phyloP scores from a whole-genome alignment of 1,139 yeast species.

The Sugiyamaella grinbergsii region DNA sequence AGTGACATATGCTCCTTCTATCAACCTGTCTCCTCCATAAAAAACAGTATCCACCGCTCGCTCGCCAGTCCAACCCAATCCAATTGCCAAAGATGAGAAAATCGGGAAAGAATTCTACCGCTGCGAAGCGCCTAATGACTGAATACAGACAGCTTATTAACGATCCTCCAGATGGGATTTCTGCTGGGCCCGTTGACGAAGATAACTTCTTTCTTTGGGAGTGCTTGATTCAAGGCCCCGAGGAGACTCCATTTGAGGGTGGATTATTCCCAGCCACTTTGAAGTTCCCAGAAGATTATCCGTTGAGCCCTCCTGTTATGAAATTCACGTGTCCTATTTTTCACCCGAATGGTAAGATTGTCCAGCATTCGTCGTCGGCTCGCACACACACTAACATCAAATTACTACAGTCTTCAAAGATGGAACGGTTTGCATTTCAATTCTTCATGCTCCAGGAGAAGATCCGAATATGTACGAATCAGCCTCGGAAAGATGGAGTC shows the following conservation, averaged over 20 bases:
- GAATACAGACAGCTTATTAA: slow-evolving; percentile 83
- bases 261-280: slow-evolving; percentile 87
- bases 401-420: slow-evolving; percentile 67
- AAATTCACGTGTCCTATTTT: slow-evolving; percentile 81
- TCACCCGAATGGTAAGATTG: slow-evolving; percentile 85
- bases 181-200: slow-evolving; percentile 88
- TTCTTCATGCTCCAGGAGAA: slow-evolving; percentile 93
- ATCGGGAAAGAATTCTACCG: slow-evolving; percentile 51
- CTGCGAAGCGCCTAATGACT: slow-evolving; percentile 80
- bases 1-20: no score
- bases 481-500: slow-evolving; percentile 97
- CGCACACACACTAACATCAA: neutral
- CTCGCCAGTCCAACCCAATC: neutral
- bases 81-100: no score
- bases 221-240: slow-evolving; percentile 88
- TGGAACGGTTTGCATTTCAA: slow-evolving; percentile 95
- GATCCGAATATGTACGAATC: slow-evolving; percentile 95
- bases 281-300: slow-evolving; percentile 86
- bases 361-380: neutral
- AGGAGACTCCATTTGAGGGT: slow-evolving; percentile 90
- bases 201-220: slow-evolving; percentile 87
- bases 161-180: slow-evolving; percentile 93
- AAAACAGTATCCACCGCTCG: neutral
- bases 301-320: slow-evolving; percentile 85
- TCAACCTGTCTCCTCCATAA: no score